Evolutionary conservation across 371 early-diverging fungal genomes (phyloP), one percentile per base, ranked within the genome.

Genomic region (Gilbertella persicaria): DNA sequence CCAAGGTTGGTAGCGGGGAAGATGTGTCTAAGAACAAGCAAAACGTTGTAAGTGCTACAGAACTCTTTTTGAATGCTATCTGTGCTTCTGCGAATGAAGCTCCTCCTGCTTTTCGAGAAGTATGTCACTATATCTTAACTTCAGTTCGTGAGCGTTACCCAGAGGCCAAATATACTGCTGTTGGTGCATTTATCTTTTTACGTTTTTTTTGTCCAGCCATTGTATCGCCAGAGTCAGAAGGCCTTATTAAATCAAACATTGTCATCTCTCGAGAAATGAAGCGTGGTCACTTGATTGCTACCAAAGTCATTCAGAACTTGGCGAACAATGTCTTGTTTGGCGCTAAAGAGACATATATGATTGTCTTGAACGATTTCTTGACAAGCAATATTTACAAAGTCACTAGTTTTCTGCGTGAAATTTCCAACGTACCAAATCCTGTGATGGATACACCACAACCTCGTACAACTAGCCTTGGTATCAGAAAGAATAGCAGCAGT

Each of bases 161-260:
- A 0, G 93, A 92, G 41, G 89, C 95, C 4, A 86, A 81, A 41
- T 82, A 85, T 40, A 88, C 88, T 0, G 95, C 95, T 23, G 93
- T 98, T 0, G 96, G 97, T 50, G 93, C 94, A 0, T 95, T 96
- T 58, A 82, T 98, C 53, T 98, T 97, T 64, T 70, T 98, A 55
- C 88, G 98, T 5, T 95, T 97, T 84, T 82, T 97, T 55, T 95
- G 95, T 56, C 98, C 97, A 0, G 95, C 93, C 2, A 94, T 98
- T 59, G 95, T 95, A 5, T 85, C 94, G 0, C 97, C 98, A 4
- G 88, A 87, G 57, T 71, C 75, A 0, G 83, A 86, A 51, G 82
- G 81, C 3, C 49, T 85, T 23, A 51, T 83, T 23, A 67, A 63
- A 25, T n/a, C 60, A 1, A 66, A 52, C 16, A 46, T 58, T 1